A percentile compares a stretch with the other conserved stretches of the same genome.
phyloP scores from a whole-genome alignment of 73 alveolate genomes.

The Symbiodinium natans region DNA sequence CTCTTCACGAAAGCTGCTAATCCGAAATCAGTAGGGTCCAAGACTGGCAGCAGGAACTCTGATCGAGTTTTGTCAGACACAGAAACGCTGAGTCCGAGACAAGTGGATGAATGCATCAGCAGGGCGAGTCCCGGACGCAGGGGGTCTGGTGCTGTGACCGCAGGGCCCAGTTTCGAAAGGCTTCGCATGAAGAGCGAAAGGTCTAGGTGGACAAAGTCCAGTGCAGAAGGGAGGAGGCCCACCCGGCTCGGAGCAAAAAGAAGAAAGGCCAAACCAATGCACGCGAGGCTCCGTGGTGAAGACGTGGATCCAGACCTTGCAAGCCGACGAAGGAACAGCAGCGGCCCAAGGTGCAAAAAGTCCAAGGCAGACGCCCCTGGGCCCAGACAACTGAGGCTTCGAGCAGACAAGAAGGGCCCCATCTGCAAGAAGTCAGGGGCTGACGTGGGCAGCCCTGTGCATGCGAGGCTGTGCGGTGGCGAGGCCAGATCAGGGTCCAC shows the following conservation, averaged over 20 bases:
- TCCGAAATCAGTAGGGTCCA: background rate
- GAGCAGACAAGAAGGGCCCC: background rate
- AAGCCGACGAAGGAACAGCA: background rate
- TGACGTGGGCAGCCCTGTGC: background rate
- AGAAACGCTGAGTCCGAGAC: background rate
- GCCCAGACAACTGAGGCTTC: conserved; percentile 7
- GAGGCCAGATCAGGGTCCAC: conserved; percentile 32
- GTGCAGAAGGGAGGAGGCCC: background rate
- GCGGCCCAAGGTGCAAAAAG: background rate
- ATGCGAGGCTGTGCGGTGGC: background rate
- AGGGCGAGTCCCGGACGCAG: background rate
- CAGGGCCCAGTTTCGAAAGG: background rate
- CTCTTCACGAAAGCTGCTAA: background rate
- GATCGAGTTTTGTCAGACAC: background rate
- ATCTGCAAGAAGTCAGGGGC: background rate
- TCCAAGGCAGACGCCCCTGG: background rate
- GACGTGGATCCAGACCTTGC: background rate
- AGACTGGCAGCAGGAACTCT: background rate
- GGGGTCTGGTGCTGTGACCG: background rate
- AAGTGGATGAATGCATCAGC: background rate
- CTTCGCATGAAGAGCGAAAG: background rate
- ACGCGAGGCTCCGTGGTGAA: background rate
- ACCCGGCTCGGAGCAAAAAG: background rate
- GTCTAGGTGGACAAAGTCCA: conserved; percentile 11
- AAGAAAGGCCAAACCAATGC: background rate